A percentile compares a stretch with the other conserved stretches of the same genome.
These are phyloP conservation scores for Elaeagnus macrophylla DNA, from an alignment of 306 rosid genomes.

Conservation along the genomic window DNA sequence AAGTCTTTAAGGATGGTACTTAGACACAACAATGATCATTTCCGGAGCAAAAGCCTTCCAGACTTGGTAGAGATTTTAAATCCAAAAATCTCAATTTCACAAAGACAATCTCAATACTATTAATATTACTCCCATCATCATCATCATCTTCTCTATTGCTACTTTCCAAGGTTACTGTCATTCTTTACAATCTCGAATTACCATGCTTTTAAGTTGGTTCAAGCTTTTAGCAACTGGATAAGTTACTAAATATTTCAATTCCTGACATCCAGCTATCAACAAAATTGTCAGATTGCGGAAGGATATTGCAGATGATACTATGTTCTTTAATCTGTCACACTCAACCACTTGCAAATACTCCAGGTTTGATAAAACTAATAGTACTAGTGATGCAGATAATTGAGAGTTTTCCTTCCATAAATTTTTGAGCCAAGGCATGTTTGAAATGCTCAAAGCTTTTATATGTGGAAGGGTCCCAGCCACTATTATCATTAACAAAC, in stretches of 20 bases:
- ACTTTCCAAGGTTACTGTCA: neutral
- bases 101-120: constrained; percentile 3
- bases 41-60: neutral
- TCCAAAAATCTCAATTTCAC: neutral
- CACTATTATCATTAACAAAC: too few species aligned
- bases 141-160: neutral
- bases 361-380: neutral
- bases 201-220: neutral
- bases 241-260: too few species aligned
- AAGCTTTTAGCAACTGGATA: neutral
- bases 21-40: neutral
- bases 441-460: fast-evolving
- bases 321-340: too few species aligned
- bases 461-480: neutral
- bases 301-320: too few species aligned
- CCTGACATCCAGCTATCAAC: too few species aligned
- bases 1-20: neutral
- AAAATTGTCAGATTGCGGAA: too few species aligned
- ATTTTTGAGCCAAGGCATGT: neutral
- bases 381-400: neutral
- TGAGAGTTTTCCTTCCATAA: neutral
- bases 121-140: too few species aligned
- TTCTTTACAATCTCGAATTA: neutral
- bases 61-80: fast-evolving
- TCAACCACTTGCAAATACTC: fast-evolving